Evolutionary conservation across 371 early-diverging fungal species (phyloP).

Genomic region (Mortierella sp.): DNA sequence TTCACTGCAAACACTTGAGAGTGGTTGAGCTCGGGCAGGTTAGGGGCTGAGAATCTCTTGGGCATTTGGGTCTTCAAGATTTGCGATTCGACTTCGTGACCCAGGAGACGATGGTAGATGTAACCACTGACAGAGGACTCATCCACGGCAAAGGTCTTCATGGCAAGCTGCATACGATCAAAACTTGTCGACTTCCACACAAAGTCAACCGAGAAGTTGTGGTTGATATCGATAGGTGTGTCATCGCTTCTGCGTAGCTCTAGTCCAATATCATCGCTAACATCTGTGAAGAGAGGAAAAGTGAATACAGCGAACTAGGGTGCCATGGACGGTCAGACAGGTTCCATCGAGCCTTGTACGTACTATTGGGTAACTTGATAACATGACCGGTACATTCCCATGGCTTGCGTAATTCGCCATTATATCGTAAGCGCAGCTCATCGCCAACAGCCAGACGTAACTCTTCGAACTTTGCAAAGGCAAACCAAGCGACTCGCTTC

Average conservation of each 20-base stretch:
- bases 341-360: constrained; percentile 15
- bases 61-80: constrained; percentile 82
- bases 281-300: constrained; percentile 57
- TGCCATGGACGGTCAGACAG: too few species aligned
- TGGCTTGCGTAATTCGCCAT: constrained; percentile 84
- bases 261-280: constrained; percentile 93
- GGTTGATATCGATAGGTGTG: constrained; percentile 88
- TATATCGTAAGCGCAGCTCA: constrained; percentile 90
- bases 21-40: constrained; percentile 96
- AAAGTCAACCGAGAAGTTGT: constrained; percentile 97
- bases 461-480: constrained; percentile 93
- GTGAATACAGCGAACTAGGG: background rate
- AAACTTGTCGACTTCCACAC: constrained; percentile 99
- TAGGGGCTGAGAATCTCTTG: constrained; percentile 90
- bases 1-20: constrained; percentile 97
- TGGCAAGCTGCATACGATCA: constrained; percentile 95
- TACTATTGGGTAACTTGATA: constrained; percentile 94
- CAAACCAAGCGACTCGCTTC: constrained; percentile 94
- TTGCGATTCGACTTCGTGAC: constrained; percentile 91
- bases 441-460: constrained; percentile 96
- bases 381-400: constrained; percentile 96
- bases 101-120: constrained; percentile 93
- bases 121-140: constrained; percentile 94
- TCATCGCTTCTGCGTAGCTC: constrained; percentile 78
- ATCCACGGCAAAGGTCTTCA: constrained; percentile 96